Evolutionary conservation across 306 rosid species (phyloP).

Genomic region (Cucumis cinereus): DNA sequence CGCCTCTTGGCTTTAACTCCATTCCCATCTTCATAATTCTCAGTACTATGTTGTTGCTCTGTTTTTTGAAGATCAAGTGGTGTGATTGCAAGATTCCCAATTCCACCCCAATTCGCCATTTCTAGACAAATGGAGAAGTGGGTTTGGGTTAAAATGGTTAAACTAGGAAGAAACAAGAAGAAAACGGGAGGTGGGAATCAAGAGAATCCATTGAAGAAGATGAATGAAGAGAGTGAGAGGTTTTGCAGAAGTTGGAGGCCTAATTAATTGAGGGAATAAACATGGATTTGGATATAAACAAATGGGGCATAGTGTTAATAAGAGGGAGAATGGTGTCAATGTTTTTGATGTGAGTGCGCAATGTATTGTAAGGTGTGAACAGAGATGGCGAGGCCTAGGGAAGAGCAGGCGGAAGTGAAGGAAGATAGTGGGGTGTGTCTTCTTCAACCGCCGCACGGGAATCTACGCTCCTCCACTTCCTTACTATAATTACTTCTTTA

Average conservation of each 20-base stretch:
- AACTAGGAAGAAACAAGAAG: too few species aligned
- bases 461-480: neutral
- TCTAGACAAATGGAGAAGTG: neutral
- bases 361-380: neutral
- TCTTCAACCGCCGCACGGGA: neutral
- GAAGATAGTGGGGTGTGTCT: neutral
- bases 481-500: too few species aligned
- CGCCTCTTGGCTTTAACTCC: constrained; percentile 29
- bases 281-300: too few species aligned
- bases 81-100: neutral
- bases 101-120: constrained; percentile 74
- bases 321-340: too few species aligned
- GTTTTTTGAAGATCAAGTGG: neutral
- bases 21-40: neutral
- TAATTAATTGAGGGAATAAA: neutral
- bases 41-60: neutral
- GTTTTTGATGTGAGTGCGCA: neutral
- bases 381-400: neutral
- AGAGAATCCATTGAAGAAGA: neutral
- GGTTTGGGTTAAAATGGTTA: neutral
- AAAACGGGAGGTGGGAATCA: neutral
- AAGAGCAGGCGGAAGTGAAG: neutral
- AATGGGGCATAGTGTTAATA: too few species aligned
- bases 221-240: neutral
- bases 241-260: neutral